A percentile compares a stretch with the other conserved stretches of the same genome.
phyloP scores from a whole-genome alignment of 495 filamentous ascomycete species.

The Talaromyces ruber region DNA sequence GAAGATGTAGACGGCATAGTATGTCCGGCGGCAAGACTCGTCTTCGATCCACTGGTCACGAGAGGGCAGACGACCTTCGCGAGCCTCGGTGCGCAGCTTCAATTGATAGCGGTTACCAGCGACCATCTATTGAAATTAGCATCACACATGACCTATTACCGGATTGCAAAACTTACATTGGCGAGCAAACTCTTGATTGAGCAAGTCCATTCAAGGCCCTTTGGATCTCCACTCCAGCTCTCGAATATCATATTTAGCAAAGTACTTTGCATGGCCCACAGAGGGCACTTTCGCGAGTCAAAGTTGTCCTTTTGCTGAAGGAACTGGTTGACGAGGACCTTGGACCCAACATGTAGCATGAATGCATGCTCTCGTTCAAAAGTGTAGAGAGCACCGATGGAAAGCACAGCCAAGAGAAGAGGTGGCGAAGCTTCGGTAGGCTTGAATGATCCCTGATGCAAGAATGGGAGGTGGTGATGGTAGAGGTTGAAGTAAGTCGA shows the following conservation, averaged over 20 bases:
- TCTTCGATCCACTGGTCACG: conserved; percentile 95
- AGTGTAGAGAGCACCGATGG: conserved; percentile 92
- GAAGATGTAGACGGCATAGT: conserved; percentile 99
- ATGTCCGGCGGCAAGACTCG: conserved; percentile 91
- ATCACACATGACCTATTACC: too few species aligned
- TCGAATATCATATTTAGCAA: conserved; percentile 98
- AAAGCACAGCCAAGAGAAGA: conserved; percentile 82
- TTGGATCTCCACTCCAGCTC: conserved; percentile 97
- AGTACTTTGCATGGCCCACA: conserved; percentile 96
- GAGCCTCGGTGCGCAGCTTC: conserved; percentile 81
- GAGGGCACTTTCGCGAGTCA: conserved; percentile 93
- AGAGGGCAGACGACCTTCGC: conserved; percentile 65
- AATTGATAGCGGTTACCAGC: conserved; percentile 94
- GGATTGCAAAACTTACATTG: conserved; percentile 46
- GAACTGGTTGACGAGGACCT: conserved; percentile 93
- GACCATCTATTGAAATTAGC: conserved; percentile 59
- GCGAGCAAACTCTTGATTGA: conserved; percentile 96
- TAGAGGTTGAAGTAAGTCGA: conserved; percentile 96
- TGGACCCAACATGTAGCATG: conserved; percentile 95
- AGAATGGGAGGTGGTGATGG: conserved; percentile 93
- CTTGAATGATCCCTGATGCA: conserved; percentile 87
- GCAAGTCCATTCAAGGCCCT: conserved; percentile 96
- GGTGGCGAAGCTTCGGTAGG: conserved; percentile 70
- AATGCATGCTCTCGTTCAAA: conserved; percentile 96
- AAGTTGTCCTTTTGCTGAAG: conserved; percentile 97